Evolutionary conservation across 305 asterid species (phyloP).

Genomic region (Coffea humblotiana): DNA sequence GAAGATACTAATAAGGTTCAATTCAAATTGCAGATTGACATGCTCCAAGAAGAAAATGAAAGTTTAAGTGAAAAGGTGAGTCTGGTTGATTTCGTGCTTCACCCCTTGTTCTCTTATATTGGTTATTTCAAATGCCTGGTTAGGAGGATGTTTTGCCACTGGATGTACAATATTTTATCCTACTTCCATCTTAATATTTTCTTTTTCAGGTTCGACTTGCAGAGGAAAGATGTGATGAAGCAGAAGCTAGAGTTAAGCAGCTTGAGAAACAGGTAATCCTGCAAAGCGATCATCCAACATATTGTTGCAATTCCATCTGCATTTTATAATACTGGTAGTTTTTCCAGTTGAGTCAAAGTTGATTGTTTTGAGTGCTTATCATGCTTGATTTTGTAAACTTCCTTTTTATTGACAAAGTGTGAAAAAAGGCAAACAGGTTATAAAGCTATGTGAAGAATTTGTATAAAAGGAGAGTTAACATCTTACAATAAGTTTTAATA

Average conservation of each 20-base stretch:
- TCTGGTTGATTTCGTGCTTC: constrained; percentile 23
- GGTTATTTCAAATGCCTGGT: background rate
- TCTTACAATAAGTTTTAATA: background rate
- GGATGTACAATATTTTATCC: constrained; percentile 12
- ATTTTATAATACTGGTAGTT: background rate
- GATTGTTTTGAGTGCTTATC: background rate
- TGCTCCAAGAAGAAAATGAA: constrained; percentile 98
- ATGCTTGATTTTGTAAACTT: background rate
- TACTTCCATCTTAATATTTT: constrained; percentile 11
- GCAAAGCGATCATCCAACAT: background rate
- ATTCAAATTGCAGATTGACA: constrained; percentile 69
- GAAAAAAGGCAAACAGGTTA: background rate
- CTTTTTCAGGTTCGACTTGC: constrained; percentile 78
- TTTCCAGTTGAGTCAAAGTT: background rate
- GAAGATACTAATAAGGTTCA: constrained; percentile 20
- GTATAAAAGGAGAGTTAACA: background rate
- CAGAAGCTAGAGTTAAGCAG: constrained; percentile 90
- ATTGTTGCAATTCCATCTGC: background rate
- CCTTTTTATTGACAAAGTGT: background rate
- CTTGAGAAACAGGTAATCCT: constrained; percentile 79
- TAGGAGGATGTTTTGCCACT: constrained; percentile 24
- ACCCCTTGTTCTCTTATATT: background rate
- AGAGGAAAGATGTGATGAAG: constrained; percentile 86
- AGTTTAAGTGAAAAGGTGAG: constrained; percentile 80
- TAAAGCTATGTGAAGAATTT: background rate